Evolutionary conservation across 1,284 basidiomycete genomes (phyloP).

Genomic region (Apiotrichum laibachii): DNA sequence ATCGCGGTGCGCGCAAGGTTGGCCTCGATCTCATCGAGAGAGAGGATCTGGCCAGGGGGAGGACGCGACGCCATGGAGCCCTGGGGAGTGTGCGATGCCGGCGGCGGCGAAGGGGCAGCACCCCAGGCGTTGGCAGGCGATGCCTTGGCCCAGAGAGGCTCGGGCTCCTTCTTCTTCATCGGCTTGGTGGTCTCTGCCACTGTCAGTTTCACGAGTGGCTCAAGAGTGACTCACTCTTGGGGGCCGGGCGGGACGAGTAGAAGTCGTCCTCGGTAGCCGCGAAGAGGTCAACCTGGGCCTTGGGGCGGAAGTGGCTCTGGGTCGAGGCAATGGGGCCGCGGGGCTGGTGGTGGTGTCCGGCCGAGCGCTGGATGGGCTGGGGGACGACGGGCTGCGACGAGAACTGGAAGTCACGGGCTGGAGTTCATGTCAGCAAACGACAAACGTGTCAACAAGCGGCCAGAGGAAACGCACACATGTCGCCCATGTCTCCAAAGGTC

Average conservation of each 20-base stretch:
- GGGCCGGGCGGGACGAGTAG: constrained; percentile 36
- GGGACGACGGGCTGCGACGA: constrained; percentile 35
- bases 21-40: constrained; percentile 89
- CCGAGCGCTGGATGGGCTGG: constrained; percentile 11
- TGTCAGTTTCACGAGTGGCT: background rate
- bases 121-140: constrained; percentile 52
- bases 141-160: constrained; percentile 35
- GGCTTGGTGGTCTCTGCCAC: constrained; percentile 14
- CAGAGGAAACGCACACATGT: constrained; percentile 60
- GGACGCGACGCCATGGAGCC: constrained; percentile 46
- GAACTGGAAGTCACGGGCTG: constrained; percentile 94
- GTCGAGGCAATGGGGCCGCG: constrained; percentile 38
- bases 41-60: constrained; percentile 60
- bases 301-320: constrained; percentile 41
- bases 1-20: constrained; percentile 62
- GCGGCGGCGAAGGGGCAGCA: constrained; percentile 27
- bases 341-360: constrained; percentile 19
- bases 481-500: constrained; percentile 76
- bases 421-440: background rate
- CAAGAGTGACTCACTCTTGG: constrained; percentile 31
- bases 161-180: constrained; percentile 24
- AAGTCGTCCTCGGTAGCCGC: constrained; percentile 52
- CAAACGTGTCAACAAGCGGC: background rate
- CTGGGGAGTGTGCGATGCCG: constrained; percentile 8
- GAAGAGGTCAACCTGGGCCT: constrained; percentile 44